Conservation (phyloP, 73 alveolate species). For the Symbiodinium pilosum region DNA sequence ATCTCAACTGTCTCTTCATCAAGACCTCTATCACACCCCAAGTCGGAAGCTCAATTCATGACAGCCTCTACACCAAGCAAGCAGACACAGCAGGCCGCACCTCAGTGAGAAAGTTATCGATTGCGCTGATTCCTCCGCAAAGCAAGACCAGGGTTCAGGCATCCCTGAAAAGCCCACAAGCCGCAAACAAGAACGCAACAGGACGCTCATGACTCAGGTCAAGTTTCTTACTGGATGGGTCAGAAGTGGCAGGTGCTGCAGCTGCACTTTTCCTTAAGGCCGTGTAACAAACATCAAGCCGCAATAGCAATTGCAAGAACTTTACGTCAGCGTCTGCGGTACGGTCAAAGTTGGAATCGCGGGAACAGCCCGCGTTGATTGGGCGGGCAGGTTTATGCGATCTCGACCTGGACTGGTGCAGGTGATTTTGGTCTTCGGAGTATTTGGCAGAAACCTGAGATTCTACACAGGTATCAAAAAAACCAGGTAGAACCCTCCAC, state of each 20-base stretch:
- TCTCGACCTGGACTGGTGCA: background rate
- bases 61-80: background rate
- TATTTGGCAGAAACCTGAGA: background rate
- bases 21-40: background rate
- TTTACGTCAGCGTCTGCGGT: background rate
- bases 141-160: background rate
- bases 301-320: no score
- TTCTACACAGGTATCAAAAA: background rate
- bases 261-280: slow-evolving; percentile 12
- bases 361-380: background rate
- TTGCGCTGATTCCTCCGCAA: slow-evolving; percentile 47
- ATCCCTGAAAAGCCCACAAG: background rate
- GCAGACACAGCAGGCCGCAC: background rate
- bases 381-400: background rate
- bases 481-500: no score
- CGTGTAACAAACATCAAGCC: background rate
- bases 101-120: slow-evolving; percentile 59
- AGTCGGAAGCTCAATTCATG: background rate
- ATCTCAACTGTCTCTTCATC: background rate
- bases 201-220: background rate
- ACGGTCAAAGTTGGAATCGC: background rate
- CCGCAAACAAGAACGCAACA: background rate
- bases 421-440: background rate
- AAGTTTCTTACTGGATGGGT: slow-evolving; percentile 31
- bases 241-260: slow-evolving; percentile 59